phyloP scores from a whole-genome alignment of 2,329 filamentous ascomycete genomes.

The Fusarium paranaense region DNA sequence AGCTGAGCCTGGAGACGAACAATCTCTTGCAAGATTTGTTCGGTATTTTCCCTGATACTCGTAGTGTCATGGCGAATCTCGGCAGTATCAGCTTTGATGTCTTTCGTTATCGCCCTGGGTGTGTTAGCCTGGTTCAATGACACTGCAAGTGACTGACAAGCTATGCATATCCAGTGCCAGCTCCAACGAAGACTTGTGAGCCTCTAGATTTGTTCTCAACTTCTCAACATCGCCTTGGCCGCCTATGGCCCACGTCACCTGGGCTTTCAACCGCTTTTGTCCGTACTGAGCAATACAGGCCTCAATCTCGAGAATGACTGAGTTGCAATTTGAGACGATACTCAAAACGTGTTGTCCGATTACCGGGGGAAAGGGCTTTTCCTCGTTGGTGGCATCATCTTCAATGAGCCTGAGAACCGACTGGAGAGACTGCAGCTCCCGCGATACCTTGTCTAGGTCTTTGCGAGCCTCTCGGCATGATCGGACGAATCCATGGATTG shows the following conservation, averaged over 20 bases:
- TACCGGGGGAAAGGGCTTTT: neutral
- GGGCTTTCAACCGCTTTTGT: neutral
- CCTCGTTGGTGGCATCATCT: slow-evolving; percentile 13
- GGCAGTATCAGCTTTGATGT: slow-evolving; percentile 4
- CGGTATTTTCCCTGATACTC: slow-evolving; percentile 8
- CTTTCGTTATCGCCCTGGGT: neutral
- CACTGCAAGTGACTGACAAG: neutral
- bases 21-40: slow-evolving; percentile 18
- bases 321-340: slow-evolving; percentile 3
- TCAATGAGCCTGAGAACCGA: slow-evolving; percentile 26
- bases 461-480: slow-evolving; percentile 24
- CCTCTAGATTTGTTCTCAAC: slow-evolving; percentile 13
- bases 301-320: slow-evolving; percentile 7
- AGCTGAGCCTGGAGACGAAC: slow-evolving; percentile 4
- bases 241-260: neutral
- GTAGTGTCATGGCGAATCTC: slow-evolving; percentile 9
- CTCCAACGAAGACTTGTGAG: slow-evolving; percentile 22
- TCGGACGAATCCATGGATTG: slow-evolving; percentile 17
- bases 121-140: neutral
- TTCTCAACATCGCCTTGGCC: slow-evolving; percentile 24
- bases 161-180: slow-evolving; percentile 12
- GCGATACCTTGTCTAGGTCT: slow-evolving; percentile 25
- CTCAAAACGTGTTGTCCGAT: slow-evolving; percentile 6
- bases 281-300: slow-evolving; percentile 11
- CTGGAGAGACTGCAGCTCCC: slow-evolving; percentile 22